These are phyloP conservation scores for Curvularia lunata DNA, from an alignment of 2,329 filamentous ascomycete species.

Conservation along the genomic window DNA sequence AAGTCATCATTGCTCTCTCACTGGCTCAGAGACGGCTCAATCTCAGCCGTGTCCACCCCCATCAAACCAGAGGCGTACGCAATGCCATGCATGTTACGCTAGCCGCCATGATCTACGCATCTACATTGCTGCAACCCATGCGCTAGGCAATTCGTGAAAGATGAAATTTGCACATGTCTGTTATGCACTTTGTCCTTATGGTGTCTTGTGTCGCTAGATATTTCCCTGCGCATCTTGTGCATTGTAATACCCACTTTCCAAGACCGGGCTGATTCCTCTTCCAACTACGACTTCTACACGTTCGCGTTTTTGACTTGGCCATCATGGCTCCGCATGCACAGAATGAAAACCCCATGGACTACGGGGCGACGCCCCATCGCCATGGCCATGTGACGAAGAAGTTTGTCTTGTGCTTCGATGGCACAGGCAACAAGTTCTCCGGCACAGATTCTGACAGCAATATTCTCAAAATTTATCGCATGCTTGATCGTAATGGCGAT, in stretches of 20 bases:
- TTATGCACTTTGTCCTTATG: neutral
- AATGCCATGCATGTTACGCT: conserved; percentile 1
- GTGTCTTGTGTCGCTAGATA: conserved; percentile 3
- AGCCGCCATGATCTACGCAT: conserved; percentile 9
- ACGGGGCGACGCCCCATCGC: conserved; percentile 16
- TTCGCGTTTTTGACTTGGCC: conserved; percentile 1
- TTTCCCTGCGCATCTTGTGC: conserved; percentile 8
- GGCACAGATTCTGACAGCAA: conserved; percentile 52
- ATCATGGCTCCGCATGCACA: conserved; percentile 12
- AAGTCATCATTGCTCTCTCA: neutral
- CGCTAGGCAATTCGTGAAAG: neutral
- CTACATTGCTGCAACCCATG: conserved; percentile 3
- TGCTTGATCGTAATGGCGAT: conserved; percentile 67
- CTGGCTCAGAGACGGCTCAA: conserved; percentile 8
- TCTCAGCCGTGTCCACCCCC: neutral
- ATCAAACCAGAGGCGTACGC: conserved; percentile 1
- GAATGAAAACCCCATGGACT: conserved; percentile 21
- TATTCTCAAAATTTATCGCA: conserved; percentile 72
- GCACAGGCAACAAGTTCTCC: conserved; percentile 53
- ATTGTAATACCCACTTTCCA: conserved; percentile 5
- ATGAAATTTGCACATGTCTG: neutral
- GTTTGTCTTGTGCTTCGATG: conserved; percentile 62
- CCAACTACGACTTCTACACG: neutral
- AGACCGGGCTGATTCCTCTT: neutral
- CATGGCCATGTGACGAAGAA: conserved; percentile 55